Conservation (phyloP, 208 protist species). For the Acanthamoeba triangularis region DNA sequence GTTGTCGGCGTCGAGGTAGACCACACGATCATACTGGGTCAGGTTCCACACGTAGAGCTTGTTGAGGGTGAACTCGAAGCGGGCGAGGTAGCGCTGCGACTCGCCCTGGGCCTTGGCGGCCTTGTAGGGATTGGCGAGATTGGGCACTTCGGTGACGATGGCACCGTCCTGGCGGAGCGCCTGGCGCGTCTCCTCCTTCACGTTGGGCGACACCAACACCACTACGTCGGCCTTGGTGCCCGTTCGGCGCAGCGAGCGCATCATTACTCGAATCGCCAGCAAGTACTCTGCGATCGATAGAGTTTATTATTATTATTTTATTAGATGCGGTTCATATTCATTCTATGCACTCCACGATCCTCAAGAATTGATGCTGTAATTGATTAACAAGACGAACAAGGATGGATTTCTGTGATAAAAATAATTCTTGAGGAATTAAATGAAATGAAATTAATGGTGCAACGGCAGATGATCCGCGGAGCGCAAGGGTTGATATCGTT, state of each 20-base stretch:
- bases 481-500: neutral
- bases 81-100: slow-evolving; percentile 63
- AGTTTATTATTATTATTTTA: neutral
- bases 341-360: no score
- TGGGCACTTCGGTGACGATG: slow-evolving; percentile 71
- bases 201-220: slow-evolving; percentile 76
- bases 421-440: no score
- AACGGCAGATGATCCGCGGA: neutral
- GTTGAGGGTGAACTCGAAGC: slow-evolving; percentile 85
- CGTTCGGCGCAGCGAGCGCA: slow-evolving; percentile 76
- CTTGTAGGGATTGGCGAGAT: slow-evolving; percentile 82
- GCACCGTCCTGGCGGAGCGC: slow-evolving; percentile 74
- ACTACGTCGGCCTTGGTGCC: slow-evolving; percentile 83
- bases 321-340: no score
- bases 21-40: slow-evolving; percentile 84
- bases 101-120: neutral
- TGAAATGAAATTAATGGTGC: no score
- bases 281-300: slow-evolving; percentile 64
- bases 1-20: slow-evolving; percentile 87
- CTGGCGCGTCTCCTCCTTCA: slow-evolving; percentile 45
- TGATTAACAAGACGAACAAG: no score
- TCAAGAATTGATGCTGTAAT: no score
- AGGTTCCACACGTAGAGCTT: slow-evolving; percentile 87
- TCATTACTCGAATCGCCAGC: slow-evolving; percentile 78
- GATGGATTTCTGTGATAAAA: no score